A percentile compares a stretch with the other conserved stretches of the same genome.
phyloP scores from a whole-genome alignment of 208 protist species.

The Crithidia brevicula region DNA sequence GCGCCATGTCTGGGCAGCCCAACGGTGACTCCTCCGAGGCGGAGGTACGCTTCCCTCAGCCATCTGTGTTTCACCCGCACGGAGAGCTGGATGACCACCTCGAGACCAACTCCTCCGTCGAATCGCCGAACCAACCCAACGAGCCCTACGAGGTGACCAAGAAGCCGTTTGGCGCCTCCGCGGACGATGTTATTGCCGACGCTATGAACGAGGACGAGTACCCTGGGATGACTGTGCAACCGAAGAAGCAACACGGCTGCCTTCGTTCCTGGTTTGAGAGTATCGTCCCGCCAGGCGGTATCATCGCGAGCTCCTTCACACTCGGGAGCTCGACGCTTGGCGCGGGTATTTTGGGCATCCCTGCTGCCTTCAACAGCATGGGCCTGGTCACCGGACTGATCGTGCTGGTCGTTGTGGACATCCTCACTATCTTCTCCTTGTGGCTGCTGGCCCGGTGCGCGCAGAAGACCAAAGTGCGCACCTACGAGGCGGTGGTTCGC shows the following conservation, averaged over 20 bases:
- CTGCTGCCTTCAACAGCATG: constrained; percentile 62
- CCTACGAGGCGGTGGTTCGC: constrained; percentile 47
- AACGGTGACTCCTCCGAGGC: not conserved
- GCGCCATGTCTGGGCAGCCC: not conserved
- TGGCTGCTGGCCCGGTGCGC: constrained; percentile 46
- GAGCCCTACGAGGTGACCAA: constrained; percentile 21
- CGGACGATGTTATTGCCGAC: not conserved
- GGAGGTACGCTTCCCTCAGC: not conserved
- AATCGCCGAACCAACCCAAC: not conserved
- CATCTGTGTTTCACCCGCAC: not conserved
- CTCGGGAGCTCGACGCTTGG: constrained; percentile 62
- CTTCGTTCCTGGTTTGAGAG: constrained; percentile 33
- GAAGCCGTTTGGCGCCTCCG: not conserved
- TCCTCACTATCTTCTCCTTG: constrained; percentile 72
- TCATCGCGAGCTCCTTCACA: constrained; percentile 64
- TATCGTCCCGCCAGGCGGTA: constrained; percentile 56
- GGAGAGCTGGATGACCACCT: not conserved
- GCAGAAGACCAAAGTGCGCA: constrained; percentile 35
- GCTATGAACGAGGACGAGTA: constrained; percentile 24
- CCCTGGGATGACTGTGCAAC: not conserved
- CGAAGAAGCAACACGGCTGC: constrained; percentile 5
- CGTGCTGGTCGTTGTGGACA: constrained; percentile 40
- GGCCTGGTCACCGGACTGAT: constrained; percentile 53
- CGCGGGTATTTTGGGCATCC: constrained; percentile 66
- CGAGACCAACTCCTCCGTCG: not conserved